These are phyloP conservation scores for Pistacia integerrima DNA, from an alignment of 345 rosid genomes.

Conservation along the genomic window DNA sequence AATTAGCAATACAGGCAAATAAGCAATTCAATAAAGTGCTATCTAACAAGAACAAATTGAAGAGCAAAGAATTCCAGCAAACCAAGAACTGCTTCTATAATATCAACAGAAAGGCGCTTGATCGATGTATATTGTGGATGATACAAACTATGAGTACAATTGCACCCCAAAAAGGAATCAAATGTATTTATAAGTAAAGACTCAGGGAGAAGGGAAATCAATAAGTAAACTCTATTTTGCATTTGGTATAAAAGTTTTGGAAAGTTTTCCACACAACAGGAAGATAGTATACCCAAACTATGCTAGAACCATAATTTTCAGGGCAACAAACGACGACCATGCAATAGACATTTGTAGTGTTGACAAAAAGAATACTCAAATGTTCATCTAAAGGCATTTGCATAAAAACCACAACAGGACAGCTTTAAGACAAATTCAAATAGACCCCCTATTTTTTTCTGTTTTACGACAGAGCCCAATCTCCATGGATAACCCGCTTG, in stretches of 20 bases:
- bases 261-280: constrained; percentile 8
- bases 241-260: background rate
- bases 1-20: too few species aligned
- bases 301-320: background rate
- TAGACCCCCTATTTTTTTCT: background rate
- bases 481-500: background rate
- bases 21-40: too few species aligned
- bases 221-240: background rate
- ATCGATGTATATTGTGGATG: too few species aligned
- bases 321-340: background rate
- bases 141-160: background rate
- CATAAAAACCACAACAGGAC: constrained; percentile 12
- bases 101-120: background rate
- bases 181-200: background rate
- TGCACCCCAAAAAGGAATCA: background rate
- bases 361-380: constrained; percentile 8
- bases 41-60: background rate
- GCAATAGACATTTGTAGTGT: background rate
- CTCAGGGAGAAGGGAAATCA: background rate
- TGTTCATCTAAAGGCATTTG: constrained; percentile 11
- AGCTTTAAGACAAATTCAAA: constrained; percentile 12
- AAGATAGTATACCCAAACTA: background rate
- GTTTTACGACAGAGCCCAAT: constrained; percentile 21
- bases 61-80: background rate
- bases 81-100: background rate